Base-by-base conservation (phyloP, 2,329 filamentous ascomycete species). In the Hymenoscyphus albidus region DNA sequence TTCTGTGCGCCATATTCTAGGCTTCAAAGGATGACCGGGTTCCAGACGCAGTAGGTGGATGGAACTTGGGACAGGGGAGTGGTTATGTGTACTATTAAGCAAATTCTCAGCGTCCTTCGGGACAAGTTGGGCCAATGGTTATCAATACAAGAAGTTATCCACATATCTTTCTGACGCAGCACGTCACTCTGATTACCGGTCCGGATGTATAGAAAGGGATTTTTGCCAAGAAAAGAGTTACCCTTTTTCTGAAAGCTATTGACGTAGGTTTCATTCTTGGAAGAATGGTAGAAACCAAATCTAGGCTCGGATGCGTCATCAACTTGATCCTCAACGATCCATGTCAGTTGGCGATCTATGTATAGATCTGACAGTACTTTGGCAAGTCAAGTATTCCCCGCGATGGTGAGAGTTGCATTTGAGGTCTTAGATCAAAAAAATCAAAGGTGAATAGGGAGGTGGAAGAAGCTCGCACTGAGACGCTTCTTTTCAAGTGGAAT, bases 361-460 rank as follows among this genome's bases (percentile, higher is more conserved):
- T 42, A 73, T 64, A 76, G 67, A 1, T 70, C 69, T 0, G 74
- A 75, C 12, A 78, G 67, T 6, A 71, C 66, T 59, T 75, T 70
- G 12, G 79, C 18, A 2, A 77, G 22, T 55, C 9, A 79, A 44
- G 60, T 76, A 78, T 0, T 4, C 69, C 1, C 75, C 78, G 5
- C 76, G 72, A 69, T 80, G 78, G 63, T 80, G 77, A n/a, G 72
- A 78, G 65, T 79, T 77, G 16, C 79, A 69, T 16, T 38, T 56
- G 6, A 81, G 72, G 13, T 76, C 67, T 39, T 66, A 68, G 59
- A 80, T 74, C 22, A 22, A 22, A 1, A 22, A 57, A 67, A 64
- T 55, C 27, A 22, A 68, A 7, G 27, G 60, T 12, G 3, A 48
- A 16, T 1, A 59, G 48, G 4, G 60, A 70, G 4, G 69, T 67